Percentiles rank a stretch among this genome's conserved stretches.
These are phyloP conservation scores for Nicotiana otophora DNA, from an alignment of 257 asterid species.

Conservation along the genomic window DNA sequence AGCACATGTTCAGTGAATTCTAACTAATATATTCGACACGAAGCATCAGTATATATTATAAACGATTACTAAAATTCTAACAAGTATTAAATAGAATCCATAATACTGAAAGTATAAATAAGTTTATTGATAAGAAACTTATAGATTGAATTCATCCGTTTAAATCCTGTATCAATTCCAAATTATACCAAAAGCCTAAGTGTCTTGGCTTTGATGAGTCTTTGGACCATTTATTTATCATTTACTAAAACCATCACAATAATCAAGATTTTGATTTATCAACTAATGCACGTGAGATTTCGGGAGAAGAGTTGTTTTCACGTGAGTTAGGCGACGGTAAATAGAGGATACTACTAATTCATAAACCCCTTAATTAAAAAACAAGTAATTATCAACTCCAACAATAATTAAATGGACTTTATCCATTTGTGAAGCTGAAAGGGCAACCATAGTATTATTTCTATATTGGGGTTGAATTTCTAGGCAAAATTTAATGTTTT, in stretches of 20 bases:
- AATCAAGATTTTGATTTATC: background rate
- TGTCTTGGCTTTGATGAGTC: too few species aligned
- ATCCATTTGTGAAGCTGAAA: conserved; percentile 4
- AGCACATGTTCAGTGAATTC: background rate
- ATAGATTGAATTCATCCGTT: too few species aligned
- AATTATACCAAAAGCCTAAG: too few species aligned
- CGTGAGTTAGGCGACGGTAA: background rate
- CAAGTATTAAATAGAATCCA: background rate
- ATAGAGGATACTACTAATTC: background rate
- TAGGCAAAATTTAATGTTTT: background rate
- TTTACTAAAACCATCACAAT: background rate
- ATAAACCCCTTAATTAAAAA: background rate
- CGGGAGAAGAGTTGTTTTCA: background rate
- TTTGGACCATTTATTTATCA: background rate
- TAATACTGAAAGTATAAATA: too few species aligned
- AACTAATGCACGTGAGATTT: conserved; percentile 3
- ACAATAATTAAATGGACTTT: background rate
- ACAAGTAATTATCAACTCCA: background rate
- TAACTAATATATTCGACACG: too few species aligned
- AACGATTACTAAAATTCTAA: too few species aligned
- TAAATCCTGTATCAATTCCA: too few species aligned
- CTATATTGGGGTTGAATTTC: background rate
- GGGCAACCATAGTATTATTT: background rate
- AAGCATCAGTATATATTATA: too few species aligned
- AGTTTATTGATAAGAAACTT: too few species aligned